Conservation (phyloP, 2,329 filamentous ascomycete species). For the Clonostachys chloroleuca region DNA sequence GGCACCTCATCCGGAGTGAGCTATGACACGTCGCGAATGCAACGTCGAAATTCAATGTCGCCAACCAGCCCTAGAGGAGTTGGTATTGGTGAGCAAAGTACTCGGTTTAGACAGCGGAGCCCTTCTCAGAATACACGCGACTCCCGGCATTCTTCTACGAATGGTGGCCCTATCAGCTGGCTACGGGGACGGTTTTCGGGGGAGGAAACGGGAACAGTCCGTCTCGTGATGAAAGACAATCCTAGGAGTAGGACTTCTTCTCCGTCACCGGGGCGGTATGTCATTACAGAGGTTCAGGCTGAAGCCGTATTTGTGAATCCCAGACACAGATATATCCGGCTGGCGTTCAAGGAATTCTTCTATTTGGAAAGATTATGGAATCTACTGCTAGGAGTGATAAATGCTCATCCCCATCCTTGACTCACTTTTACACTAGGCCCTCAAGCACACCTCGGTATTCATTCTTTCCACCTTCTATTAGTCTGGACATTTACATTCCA, state of each 20-base stretch:
- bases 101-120: slow-evolving; percentile 29
- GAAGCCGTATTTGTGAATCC: too few species aligned
- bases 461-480: too few species aligned
- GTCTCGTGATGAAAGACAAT: slow-evolving; percentile 18
- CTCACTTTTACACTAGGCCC: too few species aligned
- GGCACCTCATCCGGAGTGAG: slow-evolving; percentile 15
- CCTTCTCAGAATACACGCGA: slow-evolving; percentile 25
- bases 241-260: slow-evolving; percentile 9
- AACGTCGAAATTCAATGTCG: slow-evolving; percentile 30
- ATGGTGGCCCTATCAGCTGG: slow-evolving; percentile 34
- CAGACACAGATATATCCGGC: too few species aligned
- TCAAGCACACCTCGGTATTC: too few species aligned
- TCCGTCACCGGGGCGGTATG: neutral
- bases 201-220: slow-evolving; percentile 16
- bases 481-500: too few species aligned
- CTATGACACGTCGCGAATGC: slow-evolving; percentile 24
- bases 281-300: neutral
- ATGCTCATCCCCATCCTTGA: too few species aligned
- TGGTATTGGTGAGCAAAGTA: slow-evolving; percentile 18
- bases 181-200: slow-evolving; percentile 33
- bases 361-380: too few species aligned
- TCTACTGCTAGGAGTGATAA: too few species aligned
- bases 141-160: slow-evolving; percentile 19
- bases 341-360: too few species aligned
- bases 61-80: slow-evolving; percentile 25